A percentile compares a stretch with the other conserved stretches of the same genome.
Evolutionary conservation across 2,329 filamentous ascomycete genomes (phyloP).

Genomic region (Orbilia javanica): DNA sequence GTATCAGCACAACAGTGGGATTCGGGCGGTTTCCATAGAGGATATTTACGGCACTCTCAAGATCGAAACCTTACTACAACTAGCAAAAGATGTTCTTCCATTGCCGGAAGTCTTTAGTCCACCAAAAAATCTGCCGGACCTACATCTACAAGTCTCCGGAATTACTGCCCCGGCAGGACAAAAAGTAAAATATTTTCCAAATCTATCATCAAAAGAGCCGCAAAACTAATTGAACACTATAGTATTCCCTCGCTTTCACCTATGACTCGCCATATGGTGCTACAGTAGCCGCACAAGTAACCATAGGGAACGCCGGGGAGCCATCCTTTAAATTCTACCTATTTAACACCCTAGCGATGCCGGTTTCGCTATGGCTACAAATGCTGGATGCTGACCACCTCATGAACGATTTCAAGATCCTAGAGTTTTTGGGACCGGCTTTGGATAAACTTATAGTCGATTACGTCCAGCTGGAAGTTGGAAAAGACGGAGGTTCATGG

Average conservation of each 20-base stretch:
- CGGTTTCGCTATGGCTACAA: neutral
- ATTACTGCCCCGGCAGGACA: neutral
- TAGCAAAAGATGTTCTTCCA: neutral
- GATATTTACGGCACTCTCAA: neutral
- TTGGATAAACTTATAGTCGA: neutral
- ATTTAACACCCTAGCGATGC: neutral
- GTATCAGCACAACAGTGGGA: neutral
- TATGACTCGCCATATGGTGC: too few relatives aligned
- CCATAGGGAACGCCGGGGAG: neutral
- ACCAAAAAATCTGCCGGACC: neutral
- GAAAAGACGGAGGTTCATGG: neutral
- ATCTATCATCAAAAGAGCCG: too few relatives aligned
- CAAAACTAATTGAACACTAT: too few relatives aligned
- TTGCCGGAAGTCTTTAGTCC: neutral
- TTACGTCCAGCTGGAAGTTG: neutral
- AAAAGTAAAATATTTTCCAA: neutral
- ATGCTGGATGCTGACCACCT: neutral
- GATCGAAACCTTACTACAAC: neutral
- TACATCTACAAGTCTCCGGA: neutral
- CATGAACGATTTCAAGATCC: neutral
- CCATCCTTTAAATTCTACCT: neutral
- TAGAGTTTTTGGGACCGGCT: neutral
- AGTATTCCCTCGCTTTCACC: too few relatives aligned
- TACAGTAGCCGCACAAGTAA: neutral
- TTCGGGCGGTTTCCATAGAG: neutral